These are phyloP conservation scores for Patellifolia procumbens DNA, from an alignment of 179 eudicot species.

Conservation along the genomic window DNA sequence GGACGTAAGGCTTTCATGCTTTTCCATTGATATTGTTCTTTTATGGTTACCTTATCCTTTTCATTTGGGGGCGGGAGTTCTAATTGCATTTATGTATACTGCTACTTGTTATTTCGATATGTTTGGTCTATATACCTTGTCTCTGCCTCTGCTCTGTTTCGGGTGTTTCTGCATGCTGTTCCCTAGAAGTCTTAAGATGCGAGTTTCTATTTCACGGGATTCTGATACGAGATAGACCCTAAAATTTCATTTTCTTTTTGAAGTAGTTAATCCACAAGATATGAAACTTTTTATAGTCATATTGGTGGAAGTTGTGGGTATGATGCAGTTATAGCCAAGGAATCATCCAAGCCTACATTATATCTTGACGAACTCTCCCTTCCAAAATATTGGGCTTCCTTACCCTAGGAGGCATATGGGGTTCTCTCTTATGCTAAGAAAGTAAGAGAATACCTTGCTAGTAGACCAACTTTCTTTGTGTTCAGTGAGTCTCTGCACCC, in stretches of 20 bases:
- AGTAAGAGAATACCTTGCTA: neutral
- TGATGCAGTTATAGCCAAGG: neutral
- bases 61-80: neutral
- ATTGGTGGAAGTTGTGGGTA: neutral
- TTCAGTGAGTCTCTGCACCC: neutral
- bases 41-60: neutral
- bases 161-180: neutral
- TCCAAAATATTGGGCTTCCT: neutral
- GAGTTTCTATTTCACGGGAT: neutral
- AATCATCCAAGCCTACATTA: neutral
- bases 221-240: neutral
- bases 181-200: neutral
- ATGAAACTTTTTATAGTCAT: neutral
- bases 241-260: neutral
- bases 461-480: neutral
- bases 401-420: neutral
- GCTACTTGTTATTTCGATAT: neutral
- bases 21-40: neutral
- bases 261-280: neutral
- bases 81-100: neutral
- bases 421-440: neutral
- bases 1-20: slow-evolving; percentile 44
- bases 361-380: neutral
- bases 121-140: neutral
- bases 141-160: neutral